Evolutionary conservation across 352 stramenopile species (phyloP), one percentile per base, ranked within the genome.

Genomic region (Phytophthora pini): DNA sequence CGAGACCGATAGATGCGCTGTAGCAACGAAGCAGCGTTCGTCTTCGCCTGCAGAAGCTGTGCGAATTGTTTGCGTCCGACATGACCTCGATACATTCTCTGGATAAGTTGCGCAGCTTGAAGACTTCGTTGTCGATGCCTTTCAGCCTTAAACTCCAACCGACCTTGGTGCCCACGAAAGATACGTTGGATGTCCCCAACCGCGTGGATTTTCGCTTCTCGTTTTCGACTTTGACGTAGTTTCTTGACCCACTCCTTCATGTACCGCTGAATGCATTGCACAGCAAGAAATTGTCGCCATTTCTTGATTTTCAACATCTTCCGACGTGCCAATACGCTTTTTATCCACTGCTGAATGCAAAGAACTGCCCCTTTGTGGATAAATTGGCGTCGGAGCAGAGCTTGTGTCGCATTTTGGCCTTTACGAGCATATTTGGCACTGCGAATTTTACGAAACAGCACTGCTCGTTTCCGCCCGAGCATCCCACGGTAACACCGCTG

Each of bases 371-470:
- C 84, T 24, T 63, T 61, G 9, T 59, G 68, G 27, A 90, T 61
- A 41, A 93, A 78, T 6, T 69, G 56, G 13, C 73, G 68, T 7
- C 80, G 80, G n/a, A 86, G 54, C 49, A 87, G 72, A 12, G 76
- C 71, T 56, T 90, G 72, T 0, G 61, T 59, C 1, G 82, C 79
- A 38, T 89, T 84, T 66, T 90, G 82, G 0, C 79, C 79, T 45
- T 79, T 82, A 34, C 61, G 71, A 10, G 77, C 76, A 39, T 63
- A 76, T 36, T 77, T 83, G 24, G 72, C 79, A n/a, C 70, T 74
- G 20, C 75, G 77, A 41, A 93, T 87, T 69, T 92, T 92, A 22
- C 82, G 77, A 57, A 85, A 89, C 6, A 93, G 52, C 15, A 75
- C 22, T 6, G 80, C 77, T n/a, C 79, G 84, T 12, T 75, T 76